Conservation (phyloP, 1,284 basidiomycete species). For the Sphaerobolus stellatus region DNA sequence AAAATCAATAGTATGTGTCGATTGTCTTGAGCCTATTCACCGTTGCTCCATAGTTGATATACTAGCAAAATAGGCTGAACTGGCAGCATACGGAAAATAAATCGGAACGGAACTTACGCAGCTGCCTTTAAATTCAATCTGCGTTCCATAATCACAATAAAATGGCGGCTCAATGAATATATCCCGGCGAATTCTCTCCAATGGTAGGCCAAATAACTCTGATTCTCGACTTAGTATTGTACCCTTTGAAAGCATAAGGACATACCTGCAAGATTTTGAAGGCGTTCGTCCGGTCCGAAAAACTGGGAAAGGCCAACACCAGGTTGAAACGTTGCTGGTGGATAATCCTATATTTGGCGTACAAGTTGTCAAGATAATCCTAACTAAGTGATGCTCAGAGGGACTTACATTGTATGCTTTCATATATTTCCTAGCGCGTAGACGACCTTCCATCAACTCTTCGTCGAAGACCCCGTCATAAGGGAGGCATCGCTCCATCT, state of each 20-base stretch:
- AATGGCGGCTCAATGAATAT: constrained; percentile 8
- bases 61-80: background rate
- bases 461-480: background rate
- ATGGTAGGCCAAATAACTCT: constrained; percentile 8
- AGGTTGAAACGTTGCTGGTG: constrained; percentile 1
- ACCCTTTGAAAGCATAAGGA: background rate
- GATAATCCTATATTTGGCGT: constrained; percentile 6
- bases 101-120: background rate
- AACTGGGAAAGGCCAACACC: background rate
- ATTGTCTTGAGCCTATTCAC: too few species aligned
- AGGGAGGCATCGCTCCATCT: constrained; percentile 3
- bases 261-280: constrained; percentile 8
- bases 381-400: background rate
- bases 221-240: background rate
- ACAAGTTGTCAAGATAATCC: too few species aligned
- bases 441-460: constrained; percentile 4
- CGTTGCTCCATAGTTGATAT: constrained; percentile 9
- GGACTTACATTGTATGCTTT: constrained; percentile 8
- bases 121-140: constrained; percentile 6
- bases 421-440: background rate
- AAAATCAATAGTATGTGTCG: too few species aligned
- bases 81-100: background rate
- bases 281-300: constrained; percentile 9
- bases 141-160: constrained; percentile 8
- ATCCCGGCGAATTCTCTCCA: background rate